Conservation (phyloP, 495 filamentous ascomycete species). For the Haplographium delicatum region DNA sequence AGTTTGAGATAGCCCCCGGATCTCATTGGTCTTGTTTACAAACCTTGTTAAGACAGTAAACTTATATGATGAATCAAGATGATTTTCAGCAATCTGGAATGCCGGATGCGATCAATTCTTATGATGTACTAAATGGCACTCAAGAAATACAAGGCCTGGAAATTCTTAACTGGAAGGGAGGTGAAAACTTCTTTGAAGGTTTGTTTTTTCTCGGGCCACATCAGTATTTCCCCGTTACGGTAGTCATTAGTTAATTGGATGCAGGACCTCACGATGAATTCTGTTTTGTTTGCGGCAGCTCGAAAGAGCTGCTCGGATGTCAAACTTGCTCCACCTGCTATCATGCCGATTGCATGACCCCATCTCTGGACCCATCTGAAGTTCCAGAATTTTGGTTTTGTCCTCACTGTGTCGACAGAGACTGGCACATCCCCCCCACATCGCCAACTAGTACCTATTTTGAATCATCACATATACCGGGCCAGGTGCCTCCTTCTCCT, state of each 20-base stretch:
- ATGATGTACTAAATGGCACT: too few species aligned
- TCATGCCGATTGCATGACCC: slow-evolving; percentile 15
- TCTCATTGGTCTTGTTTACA: too few species aligned
- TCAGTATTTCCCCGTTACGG: background rate
- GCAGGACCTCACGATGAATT: slow-evolving; percentile 15
- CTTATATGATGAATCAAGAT: too few species aligned
- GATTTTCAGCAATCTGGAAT: too few species aligned
- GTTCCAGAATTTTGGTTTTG: slow-evolving; percentile 20
- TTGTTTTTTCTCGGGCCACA: background rate
- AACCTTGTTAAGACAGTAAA: too few species aligned
- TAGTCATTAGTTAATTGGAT: background rate
- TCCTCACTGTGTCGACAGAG: slow-evolving; percentile 17
- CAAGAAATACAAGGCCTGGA: too few species aligned
- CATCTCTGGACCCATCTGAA: slow-evolving; percentile 1
- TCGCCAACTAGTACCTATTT: too few species aligned
- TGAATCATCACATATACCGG: too few species aligned
- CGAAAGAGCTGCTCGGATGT: slow-evolving; percentile 8
- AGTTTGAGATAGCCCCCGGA: too few species aligned
- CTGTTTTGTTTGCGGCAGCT: slow-evolving; percentile 16
- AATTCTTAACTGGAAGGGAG: too few species aligned
- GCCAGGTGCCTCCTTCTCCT: too few species aligned
- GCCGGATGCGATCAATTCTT: too few species aligned
- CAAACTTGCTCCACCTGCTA: slow-evolving; percentile 16
- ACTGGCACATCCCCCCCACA: slow-evolving; percentile 8
- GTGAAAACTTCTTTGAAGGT: slow-evolving; percentile 14